phyloP scores from a whole-genome alignment of 2,329 filamentous ascomycete species.

The Stromatinia cepivora region DNA sequence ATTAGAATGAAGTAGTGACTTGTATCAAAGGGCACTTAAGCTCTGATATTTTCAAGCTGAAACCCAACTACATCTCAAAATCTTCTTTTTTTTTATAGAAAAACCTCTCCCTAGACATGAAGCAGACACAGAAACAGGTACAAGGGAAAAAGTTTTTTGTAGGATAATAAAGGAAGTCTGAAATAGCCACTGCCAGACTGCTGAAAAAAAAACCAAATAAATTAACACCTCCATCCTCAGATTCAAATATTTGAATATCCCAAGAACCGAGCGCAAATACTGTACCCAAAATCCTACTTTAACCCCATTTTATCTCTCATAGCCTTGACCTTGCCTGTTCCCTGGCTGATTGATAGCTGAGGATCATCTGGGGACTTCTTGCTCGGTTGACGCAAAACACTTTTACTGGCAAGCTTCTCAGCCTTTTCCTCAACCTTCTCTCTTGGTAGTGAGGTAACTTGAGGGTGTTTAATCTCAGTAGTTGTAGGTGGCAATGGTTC shows the following conservation, averaged over 20 bases:
- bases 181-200: not conserved
- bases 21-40: not conserved
- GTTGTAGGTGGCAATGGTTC: not conserved
- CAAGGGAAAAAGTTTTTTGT: not conserved
- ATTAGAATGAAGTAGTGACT: not conserved
- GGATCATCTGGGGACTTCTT: not conserved
- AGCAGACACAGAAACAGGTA: accelerated
- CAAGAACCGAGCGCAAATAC: not conserved
- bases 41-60: no score
- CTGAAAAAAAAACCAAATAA: not conserved
- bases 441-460: not conserved
- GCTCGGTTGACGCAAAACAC: not conserved
- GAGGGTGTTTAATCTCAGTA: not conserved
- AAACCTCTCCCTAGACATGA: no score
- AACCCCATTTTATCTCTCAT: not conserved
- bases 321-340: not conserved
- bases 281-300: not conserved
- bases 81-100: no score
- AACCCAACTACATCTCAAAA: no score
- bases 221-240: not conserved
- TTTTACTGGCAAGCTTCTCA: no score
- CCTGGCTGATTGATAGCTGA: not conserved
- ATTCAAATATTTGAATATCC: not conserved
- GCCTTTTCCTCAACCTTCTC: not conserved
- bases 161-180: not conserved